Evolutionary conservation across 148 eudicot genomes (phyloP), one percentile per base, ranked within the genome.

Genomic region (Rheum nobile): DNA sequence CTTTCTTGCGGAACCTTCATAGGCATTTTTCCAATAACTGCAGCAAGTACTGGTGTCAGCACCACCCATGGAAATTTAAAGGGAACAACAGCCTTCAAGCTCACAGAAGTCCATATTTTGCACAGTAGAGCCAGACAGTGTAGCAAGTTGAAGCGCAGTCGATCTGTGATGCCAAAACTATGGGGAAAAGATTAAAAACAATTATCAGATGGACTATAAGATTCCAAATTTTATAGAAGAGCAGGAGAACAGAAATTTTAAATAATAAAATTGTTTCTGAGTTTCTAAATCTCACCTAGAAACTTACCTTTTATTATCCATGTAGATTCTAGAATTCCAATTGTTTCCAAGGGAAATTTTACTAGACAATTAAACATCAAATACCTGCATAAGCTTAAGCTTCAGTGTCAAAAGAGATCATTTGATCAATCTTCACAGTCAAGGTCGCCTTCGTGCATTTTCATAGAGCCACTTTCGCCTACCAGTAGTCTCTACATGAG

Each of bases 401-500:
- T 50, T 52, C 22, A 21, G 57, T 8, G 1, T 52, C 7, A 24
- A 52, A 52, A 21, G 57, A 52, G 24, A 52, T 52, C 9, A 52
- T n/a, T 52, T 10, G 47, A 43, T 43, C 47, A 43, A 43, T 43
- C 47, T 43, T 43, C 3, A 43, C 2, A 12, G 47, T 43, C 14
- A 43, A 43, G 16, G 17, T 43, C 16, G 50, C 50, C 50, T 46
- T 46, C 2, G 17, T 11, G 50, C 50, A 48, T 16, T 4, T 48
- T 6, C 12, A 54, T 47, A 47, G 4, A 3, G n/a, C 8, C 67
- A 28, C 34, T 59, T 63, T 70, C 41, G 31, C 8, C 74, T 75
- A 90, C 96, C 98, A 93, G 65, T 85, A 87, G 75, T 89, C 98
- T 75, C 83, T 86, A 78, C 97, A 89, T 22, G 97, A 91, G 80